Conservation (phyloP, 2,329 filamentous ascomycete species). For the Epichloe glyceriae region DNA sequence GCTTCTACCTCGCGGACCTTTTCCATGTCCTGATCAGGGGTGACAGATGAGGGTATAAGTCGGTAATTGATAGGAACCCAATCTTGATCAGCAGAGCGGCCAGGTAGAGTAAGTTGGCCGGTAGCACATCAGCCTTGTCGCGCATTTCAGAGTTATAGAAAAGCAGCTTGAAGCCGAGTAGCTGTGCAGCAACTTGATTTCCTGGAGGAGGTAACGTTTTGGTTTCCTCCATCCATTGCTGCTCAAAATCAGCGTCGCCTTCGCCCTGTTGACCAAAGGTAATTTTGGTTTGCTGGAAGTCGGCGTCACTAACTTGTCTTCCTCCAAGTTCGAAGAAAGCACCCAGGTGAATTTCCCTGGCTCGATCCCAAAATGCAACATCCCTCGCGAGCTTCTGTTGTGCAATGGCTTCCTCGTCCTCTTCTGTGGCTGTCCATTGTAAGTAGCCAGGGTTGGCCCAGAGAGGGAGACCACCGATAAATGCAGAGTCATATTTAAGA, state of each 20-base stretch:
- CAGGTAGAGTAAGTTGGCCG: conserved; percentile 85
- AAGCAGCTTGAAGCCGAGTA: conserved; percentile 91
- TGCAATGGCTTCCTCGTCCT: conserved; percentile 49
- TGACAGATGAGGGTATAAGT: conserved; percentile 86
- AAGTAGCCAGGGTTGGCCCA: conserved; percentile 70
- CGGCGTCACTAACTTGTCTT: conserved; percentile 48
- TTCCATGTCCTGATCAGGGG: conserved; percentile 77
- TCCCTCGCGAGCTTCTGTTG: conserved; percentile 54
- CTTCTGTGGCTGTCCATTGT: conserved; percentile 50
- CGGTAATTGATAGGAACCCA: conserved; percentile 83
- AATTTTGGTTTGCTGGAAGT: conserved; percentile 33
- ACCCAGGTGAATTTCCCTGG: conserved; percentile 60
- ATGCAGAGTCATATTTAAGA: conserved; percentile 25
- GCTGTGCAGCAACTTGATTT: conserved; percentile 83
- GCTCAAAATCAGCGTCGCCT: conserved; percentile 43
- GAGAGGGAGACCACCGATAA: conserved; percentile 56
- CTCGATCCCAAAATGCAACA: conserved; percentile 64
- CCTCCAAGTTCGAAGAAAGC: conserved; percentile 86
- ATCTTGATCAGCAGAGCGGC: conserved; percentile 91
- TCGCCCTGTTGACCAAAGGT: conserved; percentile 23
- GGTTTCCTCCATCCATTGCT: conserved; percentile 68
- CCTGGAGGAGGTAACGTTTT: conserved; percentile 72
- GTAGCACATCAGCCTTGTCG: conserved; percentile 62
- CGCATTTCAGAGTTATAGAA: conserved; percentile 81
- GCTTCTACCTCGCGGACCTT: conserved; percentile 54